phyloP scores from a whole-genome alignment of 129 eudicot species.

The Kitagawia praeruptora region DNA sequence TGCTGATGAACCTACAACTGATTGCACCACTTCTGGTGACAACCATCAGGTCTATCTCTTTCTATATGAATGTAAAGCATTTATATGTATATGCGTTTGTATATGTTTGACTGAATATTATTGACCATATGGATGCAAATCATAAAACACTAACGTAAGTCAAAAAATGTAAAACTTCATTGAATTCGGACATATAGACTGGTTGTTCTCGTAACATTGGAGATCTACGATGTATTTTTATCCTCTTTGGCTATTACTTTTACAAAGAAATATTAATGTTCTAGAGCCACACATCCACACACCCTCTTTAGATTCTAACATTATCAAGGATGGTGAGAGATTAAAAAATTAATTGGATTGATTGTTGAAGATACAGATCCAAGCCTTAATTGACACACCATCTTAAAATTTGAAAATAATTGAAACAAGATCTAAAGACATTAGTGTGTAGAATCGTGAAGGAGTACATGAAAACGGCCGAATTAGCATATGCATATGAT shows the following conservation, averaged over 20 bases:
- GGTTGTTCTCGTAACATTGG: background rate
- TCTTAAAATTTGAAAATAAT: background rate
- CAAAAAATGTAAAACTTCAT: background rate
- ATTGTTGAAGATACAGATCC: background rate
- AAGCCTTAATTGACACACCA: background rate
- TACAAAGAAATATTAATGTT: background rate
- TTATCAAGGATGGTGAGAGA: background rate
- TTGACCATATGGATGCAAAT: background rate
- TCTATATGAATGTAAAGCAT: background rate
- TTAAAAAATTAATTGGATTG: background rate
- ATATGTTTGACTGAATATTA: background rate
- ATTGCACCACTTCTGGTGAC: conserved; percentile 29
- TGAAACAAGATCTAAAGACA: background rate
- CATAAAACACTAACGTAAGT: background rate
- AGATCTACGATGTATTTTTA: background rate
- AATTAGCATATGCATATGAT: too few species aligned
- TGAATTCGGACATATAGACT: background rate
- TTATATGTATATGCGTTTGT: background rate
- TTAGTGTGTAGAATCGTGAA: background rate
- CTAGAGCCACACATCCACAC: background rate
- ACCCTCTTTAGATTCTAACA: background rate
- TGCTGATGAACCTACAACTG: conserved; percentile 49
- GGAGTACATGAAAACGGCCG: background rate
- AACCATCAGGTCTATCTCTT: conserved; percentile 40
- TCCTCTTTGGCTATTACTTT: background rate